phyloP scores from a whole-genome alignment of 306 rosid genomes.

The Corylus avellana region DNA sequence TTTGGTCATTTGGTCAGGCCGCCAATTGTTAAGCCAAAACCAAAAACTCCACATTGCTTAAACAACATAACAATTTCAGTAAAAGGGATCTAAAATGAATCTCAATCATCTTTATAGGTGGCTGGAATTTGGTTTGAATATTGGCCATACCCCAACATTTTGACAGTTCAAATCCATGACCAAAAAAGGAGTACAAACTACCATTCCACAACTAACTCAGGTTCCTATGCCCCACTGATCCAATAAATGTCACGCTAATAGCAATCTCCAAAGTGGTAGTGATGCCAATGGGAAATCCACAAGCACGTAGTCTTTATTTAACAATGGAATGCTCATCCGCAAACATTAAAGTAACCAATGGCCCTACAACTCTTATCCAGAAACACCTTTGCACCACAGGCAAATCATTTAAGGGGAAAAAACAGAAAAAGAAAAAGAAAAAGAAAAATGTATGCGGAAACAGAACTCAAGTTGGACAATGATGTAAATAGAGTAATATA shows the following conservation, averaged over 20 bases:
- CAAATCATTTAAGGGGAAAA: neutral
- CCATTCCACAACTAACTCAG: conserved; percentile 43
- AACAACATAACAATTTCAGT: neutral
- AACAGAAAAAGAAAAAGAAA: neutral
- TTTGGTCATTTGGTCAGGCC: conserved; percentile 23
- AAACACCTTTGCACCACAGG: neutral
- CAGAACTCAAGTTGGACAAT: neutral
- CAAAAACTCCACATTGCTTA: neutral
- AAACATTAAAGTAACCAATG: neutral
- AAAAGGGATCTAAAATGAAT: conserved; percentile 18
- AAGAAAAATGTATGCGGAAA: neutral
- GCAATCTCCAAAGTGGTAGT: conserved; percentile 9
- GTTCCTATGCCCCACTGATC: conserved; percentile 14
- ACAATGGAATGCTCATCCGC: neutral
- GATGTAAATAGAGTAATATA: conserved; percentile 7
- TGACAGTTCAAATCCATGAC: conserved; percentile 5
- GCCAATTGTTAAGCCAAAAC: conserved; percentile 24
- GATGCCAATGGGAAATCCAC: conserved; percentile 8
- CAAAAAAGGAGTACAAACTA: conserved; percentile 20
- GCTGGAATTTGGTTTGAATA: conserved; percentile 8
- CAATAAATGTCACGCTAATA: neutral
- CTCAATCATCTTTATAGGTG: conserved; percentile 7
- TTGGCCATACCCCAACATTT: neutral
- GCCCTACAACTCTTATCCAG: neutral
- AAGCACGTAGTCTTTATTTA: conserved; percentile 1